Base-by-base conservation (phyloP, 2,329 filamentous ascomycete genomes). In the Ophiosphaerella korrae region DNA sequence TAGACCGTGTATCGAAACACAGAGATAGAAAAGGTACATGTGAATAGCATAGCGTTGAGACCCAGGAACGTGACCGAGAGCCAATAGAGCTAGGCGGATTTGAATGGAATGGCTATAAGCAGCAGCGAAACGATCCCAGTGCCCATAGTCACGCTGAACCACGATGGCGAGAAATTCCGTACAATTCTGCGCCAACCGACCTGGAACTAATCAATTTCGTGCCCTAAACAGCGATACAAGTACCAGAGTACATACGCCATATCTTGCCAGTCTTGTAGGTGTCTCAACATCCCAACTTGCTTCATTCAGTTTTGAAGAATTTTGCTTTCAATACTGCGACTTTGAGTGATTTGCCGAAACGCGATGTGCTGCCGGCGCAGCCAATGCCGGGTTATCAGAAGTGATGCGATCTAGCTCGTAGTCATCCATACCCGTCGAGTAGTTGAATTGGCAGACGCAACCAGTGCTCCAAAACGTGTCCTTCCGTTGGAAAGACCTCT, bases 101-200 rank as follows among this genome's bases (percentile, higher is more conserved):
- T 80, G 68, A 84, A 88, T 0, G 86, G 86, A 9, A 88, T 77
- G 14, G 81, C 80, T 57, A 83, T 77, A 14, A 89, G 77, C 16
- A 89, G 75, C 34, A 88, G 80, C 1, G 83, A 82, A 7, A 87
- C 82, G 34, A 89, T 83, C 16, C 86, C 87, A 0, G 86, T 89
- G 24, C 87, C 87, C 86, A 89, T 75, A 0, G 69, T 74, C 7
- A 72, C 63, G 26, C 62, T 62, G 52, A 73, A 74, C 70, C 70
- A 74, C 2, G 70, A 72, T 2, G 70, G 72, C 0, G 64, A 71
- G 48, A 74, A 74, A 48, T 74, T 74, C 9, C 68, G 54, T 0
- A 75, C 66, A 5, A 73, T 63, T 8, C 69, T 62, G 7, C 72
- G 63, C 72, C 72, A 75, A 26, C 67, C 67, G 5, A 66, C 60